A percentile compares a stretch with the other conserved stretches of the same genome.
Evolutionary conservation across 1,139 yeast genomes (phyloP).

Genomic region (Sugiyamaella novakii): DNA sequence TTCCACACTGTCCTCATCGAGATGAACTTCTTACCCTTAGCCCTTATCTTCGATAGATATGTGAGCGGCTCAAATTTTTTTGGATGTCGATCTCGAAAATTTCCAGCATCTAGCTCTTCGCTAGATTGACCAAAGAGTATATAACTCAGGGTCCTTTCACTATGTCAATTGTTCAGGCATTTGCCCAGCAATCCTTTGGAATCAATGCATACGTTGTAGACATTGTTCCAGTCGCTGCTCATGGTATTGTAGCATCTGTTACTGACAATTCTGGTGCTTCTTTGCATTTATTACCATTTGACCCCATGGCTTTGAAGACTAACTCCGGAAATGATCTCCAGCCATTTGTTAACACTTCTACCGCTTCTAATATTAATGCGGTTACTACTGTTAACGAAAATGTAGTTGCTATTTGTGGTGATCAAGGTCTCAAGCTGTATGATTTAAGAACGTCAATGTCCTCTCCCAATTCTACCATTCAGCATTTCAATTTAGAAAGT

Average conservation of each 20-base stretch:
- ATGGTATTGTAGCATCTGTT: conserved; percentile 50
- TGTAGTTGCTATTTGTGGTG: conserved; percentile 47
- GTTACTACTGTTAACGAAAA: conserved; percentile 35
- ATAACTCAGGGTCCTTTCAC: too few species aligned
- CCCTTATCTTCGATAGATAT: conserved; percentile 16
- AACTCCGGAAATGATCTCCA: conserved; percentile 12
- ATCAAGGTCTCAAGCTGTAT: conserved; percentile 69
- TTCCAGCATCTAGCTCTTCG: conserved; percentile 3
- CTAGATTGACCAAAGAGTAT: too few species aligned
- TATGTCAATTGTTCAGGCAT: conserved; percentile 20
- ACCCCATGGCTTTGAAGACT: conserved; percentile 28
- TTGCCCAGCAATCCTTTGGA: conserved; percentile 32
- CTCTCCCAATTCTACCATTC: conserved; percentile 21
- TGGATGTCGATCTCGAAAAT: conserved; percentile 10
- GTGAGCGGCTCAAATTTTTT: conserved; percentile 1
- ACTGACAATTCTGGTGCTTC: conserved; percentile 47
- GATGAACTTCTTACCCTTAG: too few species aligned
- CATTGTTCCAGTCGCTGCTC: conserved; percentile 43
- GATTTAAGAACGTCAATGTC: conserved; percentile 52
- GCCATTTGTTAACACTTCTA: conserved; percentile 11
- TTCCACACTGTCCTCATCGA: too few species aligned
- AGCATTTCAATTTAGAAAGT: conserved; percentile 25
- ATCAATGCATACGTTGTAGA: conserved; percentile 55
- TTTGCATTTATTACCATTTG: conserved; percentile 41
- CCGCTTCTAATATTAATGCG: conserved; percentile 3